These are phyloP conservation scores for Gypsophila paniculata DNA, from an alignment of 179 eudicot species.

Conservation along the genomic window DNA sequence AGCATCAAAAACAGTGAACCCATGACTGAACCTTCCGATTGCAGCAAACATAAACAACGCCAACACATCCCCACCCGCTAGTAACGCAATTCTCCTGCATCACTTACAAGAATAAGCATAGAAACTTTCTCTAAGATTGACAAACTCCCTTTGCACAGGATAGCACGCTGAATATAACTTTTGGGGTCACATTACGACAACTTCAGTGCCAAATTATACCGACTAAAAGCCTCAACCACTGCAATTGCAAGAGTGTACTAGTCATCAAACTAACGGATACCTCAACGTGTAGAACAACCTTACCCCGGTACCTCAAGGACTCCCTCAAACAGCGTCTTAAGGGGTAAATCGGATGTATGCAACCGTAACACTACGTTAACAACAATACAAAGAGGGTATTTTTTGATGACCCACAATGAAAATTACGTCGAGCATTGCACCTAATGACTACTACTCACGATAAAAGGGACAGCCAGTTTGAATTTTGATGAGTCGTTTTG, in stretches of 20 bases:
- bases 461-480: too few species aligned
- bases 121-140: background rate
- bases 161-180: too few species aligned
- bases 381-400: too few species aligned
- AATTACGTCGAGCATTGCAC: too few species aligned
- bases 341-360: too few species aligned
- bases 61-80: constrained; percentile 91
- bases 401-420: too few species aligned
- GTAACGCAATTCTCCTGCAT: constrained; percentile 60
- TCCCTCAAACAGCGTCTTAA: too few species aligned
- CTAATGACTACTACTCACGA: too few species aligned
- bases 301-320: too few species aligned
- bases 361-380: too few species aligned
- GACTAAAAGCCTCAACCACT: background rate
- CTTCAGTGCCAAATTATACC: background rate
- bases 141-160: background rate
- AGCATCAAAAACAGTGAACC: constrained; percentile 64
- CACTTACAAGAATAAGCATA: constrained; percentile 3
- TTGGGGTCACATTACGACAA: too few species aligned
- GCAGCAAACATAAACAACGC: constrained; percentile 72
- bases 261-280: background rate
- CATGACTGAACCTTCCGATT: constrained; percentile 91
- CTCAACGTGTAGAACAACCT: background rate
- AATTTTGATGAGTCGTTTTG: too few species aligned
- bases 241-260: background rate